Evolutionary conservation across 306 rosid species (phyloP).

Genomic region (Castanea mollissima): DNA sequence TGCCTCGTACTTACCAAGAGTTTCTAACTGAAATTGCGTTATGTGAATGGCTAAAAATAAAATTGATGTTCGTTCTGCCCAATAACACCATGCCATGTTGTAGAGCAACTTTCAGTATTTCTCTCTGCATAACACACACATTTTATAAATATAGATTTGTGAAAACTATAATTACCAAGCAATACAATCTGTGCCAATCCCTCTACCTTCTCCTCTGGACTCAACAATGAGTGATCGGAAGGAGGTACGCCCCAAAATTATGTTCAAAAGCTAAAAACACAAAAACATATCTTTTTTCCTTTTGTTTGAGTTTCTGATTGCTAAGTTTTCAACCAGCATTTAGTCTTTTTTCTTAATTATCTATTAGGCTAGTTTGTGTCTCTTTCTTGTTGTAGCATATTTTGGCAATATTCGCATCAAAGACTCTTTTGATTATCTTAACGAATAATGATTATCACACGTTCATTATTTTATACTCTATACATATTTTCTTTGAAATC

Average conservation of each 20-base stretch:
- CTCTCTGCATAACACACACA: not conserved
- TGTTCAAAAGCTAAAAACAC: not conserved
- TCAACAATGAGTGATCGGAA: constrained; percentile 34
- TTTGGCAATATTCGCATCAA: too few relatives aligned
- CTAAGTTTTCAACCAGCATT: not conserved
- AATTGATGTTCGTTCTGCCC: constrained; percentile 6
- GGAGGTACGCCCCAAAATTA: constrained; percentile 22
- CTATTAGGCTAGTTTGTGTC: not conserved
- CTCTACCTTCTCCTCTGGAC: constrained; percentile 20
- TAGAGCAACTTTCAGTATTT: not conserved
- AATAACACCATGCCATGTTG: constrained; percentile 13
- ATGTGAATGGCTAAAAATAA: constrained; percentile 11
- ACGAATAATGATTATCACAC: too few relatives aligned
- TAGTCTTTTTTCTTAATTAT: not conserved
- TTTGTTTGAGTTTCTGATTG: not conserved
- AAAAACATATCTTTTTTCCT: not conserved
- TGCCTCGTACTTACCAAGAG: constrained; percentile 5
- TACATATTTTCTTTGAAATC: too few relatives aligned
- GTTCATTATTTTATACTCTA: too few relatives aligned
- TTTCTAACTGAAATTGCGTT: constrained; percentile 22
- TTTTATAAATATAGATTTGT: not conserved
- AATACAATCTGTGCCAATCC: constrained; percentile 4
- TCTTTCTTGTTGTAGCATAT: too few relatives aligned
- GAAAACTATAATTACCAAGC: constrained; percentile 5
- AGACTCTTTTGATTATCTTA: too few relatives aligned